These are phyloP conservation scores for Hymenoscyphus occultus DNA, from an alignment of 2,329 filamentous ascomycete genomes.

Conservation along the genomic window DNA sequence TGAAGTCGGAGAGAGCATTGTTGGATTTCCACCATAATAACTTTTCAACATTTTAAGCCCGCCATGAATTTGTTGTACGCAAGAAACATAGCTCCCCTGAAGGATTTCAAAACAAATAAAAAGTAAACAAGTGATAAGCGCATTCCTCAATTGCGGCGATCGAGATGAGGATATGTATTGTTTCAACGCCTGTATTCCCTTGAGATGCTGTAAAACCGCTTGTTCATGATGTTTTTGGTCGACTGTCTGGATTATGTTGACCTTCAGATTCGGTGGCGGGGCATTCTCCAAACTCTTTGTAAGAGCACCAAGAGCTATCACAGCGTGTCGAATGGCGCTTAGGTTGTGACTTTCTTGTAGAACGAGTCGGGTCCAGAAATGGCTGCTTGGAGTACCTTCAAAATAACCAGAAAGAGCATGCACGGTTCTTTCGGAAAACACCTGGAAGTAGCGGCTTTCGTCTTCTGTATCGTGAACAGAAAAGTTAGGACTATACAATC, in stretches of 20 bases:
- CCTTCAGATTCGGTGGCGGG: constrained; percentile 30
- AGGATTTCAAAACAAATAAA: constrained; percentile 35
- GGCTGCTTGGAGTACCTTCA: constrained; percentile 42
- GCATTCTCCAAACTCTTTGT: constrained; percentile 58
- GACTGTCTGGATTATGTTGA: constrained; percentile 40
- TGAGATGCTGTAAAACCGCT: constrained; percentile 57
- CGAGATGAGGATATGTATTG: constrained; percentile 43
- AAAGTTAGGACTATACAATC: constrained; percentile 32
- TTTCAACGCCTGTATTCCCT: constrained; percentile 52
- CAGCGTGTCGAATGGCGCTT: constrained; percentile 59
- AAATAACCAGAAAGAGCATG: constrained; percentile 64
- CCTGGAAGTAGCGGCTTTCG: constrained; percentile 58
- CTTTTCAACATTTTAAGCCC: constrained; percentile 54
- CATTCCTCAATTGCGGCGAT: constrained; percentile 41
- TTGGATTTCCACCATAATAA: constrained; percentile 30
- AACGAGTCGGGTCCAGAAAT: constrained; percentile 62
- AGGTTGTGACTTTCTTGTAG: constrained; percentile 60
- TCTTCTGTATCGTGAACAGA: constrained; percentile 48
- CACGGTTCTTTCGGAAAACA: constrained; percentile 59
- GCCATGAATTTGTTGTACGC: constrained; percentile 58
- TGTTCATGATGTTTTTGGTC: constrained; percentile 54
- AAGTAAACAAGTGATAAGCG: constrained; percentile 34
- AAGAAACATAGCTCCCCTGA: constrained; percentile 52
- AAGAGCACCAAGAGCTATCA: constrained; percentile 64
- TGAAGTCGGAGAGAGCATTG: constrained; percentile 23